Evolutionary conservation across 1,139 yeast genomes (phyloP).

Genomic region (Diutina ranongensis): DNA sequence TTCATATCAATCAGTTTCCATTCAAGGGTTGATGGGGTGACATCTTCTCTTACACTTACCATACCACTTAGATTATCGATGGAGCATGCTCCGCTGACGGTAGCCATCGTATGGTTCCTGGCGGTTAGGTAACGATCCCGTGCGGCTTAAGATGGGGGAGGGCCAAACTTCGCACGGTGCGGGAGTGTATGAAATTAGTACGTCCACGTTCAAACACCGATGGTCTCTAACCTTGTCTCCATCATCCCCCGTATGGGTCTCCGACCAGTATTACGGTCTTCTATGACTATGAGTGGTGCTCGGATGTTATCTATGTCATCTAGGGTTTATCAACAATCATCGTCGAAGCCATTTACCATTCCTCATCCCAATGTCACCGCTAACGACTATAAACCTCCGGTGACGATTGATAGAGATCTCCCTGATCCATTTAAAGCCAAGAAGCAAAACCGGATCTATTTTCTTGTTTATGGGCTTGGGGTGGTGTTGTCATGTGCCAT

Average conservation of each 20-base stretch:
- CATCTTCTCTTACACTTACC: constrained; percentile 53
- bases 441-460: constrained; percentile 39
- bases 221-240: background rate
- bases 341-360: background rate
- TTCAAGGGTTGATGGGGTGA: constrained; percentile 47
- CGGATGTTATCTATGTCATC: background rate
- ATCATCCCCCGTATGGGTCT: background rate
- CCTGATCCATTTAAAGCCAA: constrained; percentile 64
- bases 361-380: background rate
- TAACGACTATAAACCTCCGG: background rate
- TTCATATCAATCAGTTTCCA: constrained; percentile 62
- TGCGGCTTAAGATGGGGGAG: background rate
- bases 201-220: background rate
- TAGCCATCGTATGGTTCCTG: constrained; percentile 6
- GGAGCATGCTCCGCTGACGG: constrained; percentile 52
- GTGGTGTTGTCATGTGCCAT: constrained; percentile 56
- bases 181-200: too few relatives aligned
- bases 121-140: background rate
- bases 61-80: constrained; percentile 60
- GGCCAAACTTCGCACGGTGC: too few relatives aligned
- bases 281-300: too few relatives aligned
- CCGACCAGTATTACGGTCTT: too few relatives aligned
- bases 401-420: constrained; percentile 48
- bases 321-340: background rate
- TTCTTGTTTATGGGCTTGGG: constrained; percentile 49